These are phyloP conservation scores for Nakaseomyces uthaithaninus DNA, from an alignment of 1,139 yeast genomes.

Conservation along the genomic window DNA sequence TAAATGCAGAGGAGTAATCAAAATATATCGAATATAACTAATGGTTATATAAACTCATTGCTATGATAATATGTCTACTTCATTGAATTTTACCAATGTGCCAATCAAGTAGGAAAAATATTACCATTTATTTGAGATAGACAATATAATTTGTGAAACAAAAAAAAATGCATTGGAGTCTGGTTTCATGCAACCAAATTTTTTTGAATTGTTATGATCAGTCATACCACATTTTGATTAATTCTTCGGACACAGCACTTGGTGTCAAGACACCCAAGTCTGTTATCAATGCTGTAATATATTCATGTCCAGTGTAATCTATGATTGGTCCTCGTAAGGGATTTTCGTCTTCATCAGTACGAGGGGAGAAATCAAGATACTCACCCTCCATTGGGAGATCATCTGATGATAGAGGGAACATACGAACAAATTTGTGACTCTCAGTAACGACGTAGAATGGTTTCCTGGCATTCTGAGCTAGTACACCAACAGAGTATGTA, in stretches of 20 bases:
- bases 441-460: slow-evolving; percentile 95
- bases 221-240: slow-evolving; percentile 97
- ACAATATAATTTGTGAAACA: too few relatives aligned
- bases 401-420: slow-evolving; percentile 89
- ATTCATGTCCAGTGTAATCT: slow-evolving; percentile 94
- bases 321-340: slow-evolving; percentile 44
- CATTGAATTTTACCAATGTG: too few relatives aligned
- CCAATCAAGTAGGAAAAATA: too few relatives aligned
- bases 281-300: slow-evolving; percentile 89
- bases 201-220: too few relatives aligned
- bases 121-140: not conserved
- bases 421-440: slow-evolving; percentile 89
- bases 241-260: slow-evolving; percentile 93
- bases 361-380: slow-evolving; percentile 38
- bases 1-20: too few relatives aligned
- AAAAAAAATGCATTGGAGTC: too few relatives aligned
- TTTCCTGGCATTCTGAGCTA: slow-evolving; percentile 83
- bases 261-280: slow-evolving; percentile 96
- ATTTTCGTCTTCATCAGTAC: slow-evolving; percentile 30
- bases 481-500: slow-evolving; percentile 86
- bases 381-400: slow-evolving; percentile 66
- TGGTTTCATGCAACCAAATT: too few relatives aligned
- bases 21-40: too few relatives aligned
- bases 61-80: too few relatives aligned
- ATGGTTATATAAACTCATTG: too few relatives aligned